Conservation (phyloP, 805 yeast genomes). For the Monosporozyma servazzii region DNA sequence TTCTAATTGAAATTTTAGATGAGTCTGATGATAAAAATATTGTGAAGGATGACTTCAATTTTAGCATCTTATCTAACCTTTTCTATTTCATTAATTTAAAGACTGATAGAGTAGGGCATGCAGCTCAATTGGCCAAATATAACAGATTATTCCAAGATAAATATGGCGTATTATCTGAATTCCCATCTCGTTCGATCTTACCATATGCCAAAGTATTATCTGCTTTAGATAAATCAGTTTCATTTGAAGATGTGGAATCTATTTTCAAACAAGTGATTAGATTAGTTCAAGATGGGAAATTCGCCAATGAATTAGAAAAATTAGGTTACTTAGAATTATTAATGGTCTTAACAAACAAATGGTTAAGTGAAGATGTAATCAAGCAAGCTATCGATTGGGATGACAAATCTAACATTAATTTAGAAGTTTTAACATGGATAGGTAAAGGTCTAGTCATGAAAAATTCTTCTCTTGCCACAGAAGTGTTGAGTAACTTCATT, state of each 20-base stretch:
- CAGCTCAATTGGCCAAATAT: slow-evolving; percentile 34
- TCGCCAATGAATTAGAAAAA: slow-evolving; percentile 11
- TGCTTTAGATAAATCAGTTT: slow-evolving; percentile 38
- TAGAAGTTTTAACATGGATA: slow-evolving; percentile 62
- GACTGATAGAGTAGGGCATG: slow-evolving; percentile 33
- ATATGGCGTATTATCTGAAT: slow-evolving; percentile 7
- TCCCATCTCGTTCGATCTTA: slow-evolving; percentile 29
- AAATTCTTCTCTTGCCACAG: slow-evolving; percentile 35
- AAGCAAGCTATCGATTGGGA: slow-evolving; percentile 10
- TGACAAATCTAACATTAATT: slow-evolving; percentile 16
- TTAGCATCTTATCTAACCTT: slow-evolving; percentile 26
- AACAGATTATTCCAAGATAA: slow-evolving; percentile 31
- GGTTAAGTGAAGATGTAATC: slow-evolving; percentile 16
- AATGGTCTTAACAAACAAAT: slow-evolving; percentile 23
- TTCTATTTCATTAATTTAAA: slow-evolving; percentile 30
- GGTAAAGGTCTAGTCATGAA: slow-evolving; percentile 60
- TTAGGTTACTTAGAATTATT: slow-evolving; percentile 24
- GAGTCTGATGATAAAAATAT: slow-evolving; percentile 6
- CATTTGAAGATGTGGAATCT: slow-evolving; percentile 14
- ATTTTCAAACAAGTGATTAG: slow-evolving; percentile 6
- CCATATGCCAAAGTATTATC: slow-evolving; percentile 40
- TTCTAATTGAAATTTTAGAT: slow-evolving; percentile 9
- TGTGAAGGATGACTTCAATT: slow-evolving; percentile 19
- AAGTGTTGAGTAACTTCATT: slow-evolving; percentile 30
- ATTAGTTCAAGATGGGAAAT: not conserved